Evolutionary conservation across 345 rosid genomes (phyloP).

Genomic region (Corymbia maculata): DNA sequence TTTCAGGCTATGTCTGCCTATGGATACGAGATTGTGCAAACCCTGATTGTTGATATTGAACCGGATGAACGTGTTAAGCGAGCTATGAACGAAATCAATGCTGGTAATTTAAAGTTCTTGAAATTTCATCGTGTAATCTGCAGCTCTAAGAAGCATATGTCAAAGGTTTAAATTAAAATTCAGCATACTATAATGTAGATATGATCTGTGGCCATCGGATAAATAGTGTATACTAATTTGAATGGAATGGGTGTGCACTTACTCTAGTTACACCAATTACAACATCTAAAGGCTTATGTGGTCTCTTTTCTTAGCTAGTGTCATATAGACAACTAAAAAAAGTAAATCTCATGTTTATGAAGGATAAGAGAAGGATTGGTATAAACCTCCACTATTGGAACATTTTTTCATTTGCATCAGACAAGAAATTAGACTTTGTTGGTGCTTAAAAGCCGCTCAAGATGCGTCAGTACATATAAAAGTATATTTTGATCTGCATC

Average conservation of each 20-base stretch:
- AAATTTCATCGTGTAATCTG: not conserved
- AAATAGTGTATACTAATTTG: no score
- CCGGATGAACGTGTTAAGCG: constrained; percentile 19
- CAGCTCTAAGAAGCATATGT: not conserved
- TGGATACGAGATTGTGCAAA: constrained; percentile 17
- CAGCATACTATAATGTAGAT: not conserved
- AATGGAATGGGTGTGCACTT: not conserved
- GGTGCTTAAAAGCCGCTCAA: not conserved
- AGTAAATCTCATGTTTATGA: not conserved
- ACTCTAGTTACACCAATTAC: not conserved
- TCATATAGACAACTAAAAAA: not conserved
- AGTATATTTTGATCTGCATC: not conserved
- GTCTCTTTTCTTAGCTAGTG: not conserved
- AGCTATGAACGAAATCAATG: constrained; percentile 20
- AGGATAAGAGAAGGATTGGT: not conserved
- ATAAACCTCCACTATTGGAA: not conserved
- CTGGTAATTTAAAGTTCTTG: not conserved
- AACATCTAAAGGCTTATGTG: not conserved
- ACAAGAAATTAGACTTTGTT: not conserved
- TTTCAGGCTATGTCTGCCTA: constrained; percentile 15
- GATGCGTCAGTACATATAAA: not conserved
- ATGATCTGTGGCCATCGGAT: not conserved
- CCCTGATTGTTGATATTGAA: constrained; percentile 11
- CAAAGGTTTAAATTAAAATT: not conserved
- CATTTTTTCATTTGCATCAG: not conserved